Percentiles rank a stretch among this genome's conserved stretches.
These are phyloP conservation scores for Bruguiera sexangula DNA, from an alignment of 345 rosid species.

Conservation along the genomic window DNA sequence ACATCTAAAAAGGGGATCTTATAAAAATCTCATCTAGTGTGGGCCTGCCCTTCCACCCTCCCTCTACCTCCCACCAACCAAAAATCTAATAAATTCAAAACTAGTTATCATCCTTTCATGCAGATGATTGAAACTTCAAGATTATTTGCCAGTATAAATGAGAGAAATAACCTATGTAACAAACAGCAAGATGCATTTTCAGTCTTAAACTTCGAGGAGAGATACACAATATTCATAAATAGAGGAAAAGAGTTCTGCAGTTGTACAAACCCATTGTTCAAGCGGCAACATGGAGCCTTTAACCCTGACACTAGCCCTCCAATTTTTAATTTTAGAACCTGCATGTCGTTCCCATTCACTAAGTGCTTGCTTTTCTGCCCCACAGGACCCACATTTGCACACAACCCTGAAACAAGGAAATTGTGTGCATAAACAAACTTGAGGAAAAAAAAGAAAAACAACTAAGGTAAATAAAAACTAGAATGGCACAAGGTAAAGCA, in stretches of 20 bases:
- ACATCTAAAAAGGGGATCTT: background rate
- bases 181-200: background rate
- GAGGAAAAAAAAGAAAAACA: background rate
- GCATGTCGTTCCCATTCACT: constrained; percentile 98
- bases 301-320: constrained; percentile 82
- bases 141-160: no score
- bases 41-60: background rate
- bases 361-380: constrained; percentile 78
- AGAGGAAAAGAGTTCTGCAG: constrained; percentile 10
- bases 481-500: no score
- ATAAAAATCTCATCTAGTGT: background rate
- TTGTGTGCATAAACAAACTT: constrained; percentile 6
- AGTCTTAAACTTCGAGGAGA: background rate
- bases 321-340: constrained; percentile 79
- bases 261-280: constrained; percentile 86
- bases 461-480: no score
- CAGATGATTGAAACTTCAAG: background rate
- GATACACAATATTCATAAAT: constrained; percentile 7
- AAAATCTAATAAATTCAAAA: background rate
- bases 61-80: no score
- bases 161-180: no score
- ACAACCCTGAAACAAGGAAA: constrained; percentile 61
- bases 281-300: constrained; percentile 82
- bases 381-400: constrained; percentile 91
- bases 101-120: no score